These are phyloP conservation scores for Erysiphe neolycopersici DNA, from an alignment of 2,329 filamentous ascomycete genomes.

Conservation along the genomic window DNA sequence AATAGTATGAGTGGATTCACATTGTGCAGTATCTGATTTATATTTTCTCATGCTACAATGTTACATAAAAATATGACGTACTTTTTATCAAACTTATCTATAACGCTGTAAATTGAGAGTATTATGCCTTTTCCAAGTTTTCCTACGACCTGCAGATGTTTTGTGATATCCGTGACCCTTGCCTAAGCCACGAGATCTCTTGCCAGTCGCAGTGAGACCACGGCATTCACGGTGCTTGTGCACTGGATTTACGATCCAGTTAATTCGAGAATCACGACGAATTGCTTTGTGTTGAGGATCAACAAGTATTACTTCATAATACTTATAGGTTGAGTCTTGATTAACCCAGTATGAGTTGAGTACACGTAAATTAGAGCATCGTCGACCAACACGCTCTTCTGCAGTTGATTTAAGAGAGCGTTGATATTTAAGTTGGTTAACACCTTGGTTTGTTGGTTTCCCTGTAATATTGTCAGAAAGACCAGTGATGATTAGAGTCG, in stretches of 20 bases:
- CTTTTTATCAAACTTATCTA: slow-evolving; percentile 32
- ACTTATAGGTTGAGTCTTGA: slow-evolving; percentile 99
- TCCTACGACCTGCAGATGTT: slow-evolving; percentile 85
- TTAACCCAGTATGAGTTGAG: slow-evolving; percentile 99
- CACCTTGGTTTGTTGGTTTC: slow-evolving; percentile 99
- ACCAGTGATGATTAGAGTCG: not conserved
- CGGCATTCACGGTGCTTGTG: slow-evolving; percentile 99
- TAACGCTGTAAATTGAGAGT: slow-evolving; percentile 97
- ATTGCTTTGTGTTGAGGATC: slow-evolving; percentile 99
- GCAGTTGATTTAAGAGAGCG: slow-evolving; percentile 91
- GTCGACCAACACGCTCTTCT: slow-evolving; percentile 98
- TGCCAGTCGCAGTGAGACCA: slow-evolving; percentile 93
- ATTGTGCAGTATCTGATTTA: no score
- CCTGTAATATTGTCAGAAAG: slow-evolving; percentile 25
- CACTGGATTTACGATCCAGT: slow-evolving; percentile 99
- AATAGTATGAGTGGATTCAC: no score
- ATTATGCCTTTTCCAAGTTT: slow-evolving; percentile 99
- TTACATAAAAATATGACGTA: not conserved
- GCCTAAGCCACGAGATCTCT: slow-evolving; percentile 98
- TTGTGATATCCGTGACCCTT: slow-evolving; percentile 99
- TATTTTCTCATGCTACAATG: not conserved
- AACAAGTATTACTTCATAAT: slow-evolving; percentile 99
- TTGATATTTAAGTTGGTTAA: slow-evolving; percentile 99
- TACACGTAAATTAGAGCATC: slow-evolving; percentile 95
- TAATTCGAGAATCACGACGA: slow-evolving; percentile 96